Base-by-base conservation (phyloP, 164 flowering plant genomes). In the Euptelea pleiosperma region DNA sequence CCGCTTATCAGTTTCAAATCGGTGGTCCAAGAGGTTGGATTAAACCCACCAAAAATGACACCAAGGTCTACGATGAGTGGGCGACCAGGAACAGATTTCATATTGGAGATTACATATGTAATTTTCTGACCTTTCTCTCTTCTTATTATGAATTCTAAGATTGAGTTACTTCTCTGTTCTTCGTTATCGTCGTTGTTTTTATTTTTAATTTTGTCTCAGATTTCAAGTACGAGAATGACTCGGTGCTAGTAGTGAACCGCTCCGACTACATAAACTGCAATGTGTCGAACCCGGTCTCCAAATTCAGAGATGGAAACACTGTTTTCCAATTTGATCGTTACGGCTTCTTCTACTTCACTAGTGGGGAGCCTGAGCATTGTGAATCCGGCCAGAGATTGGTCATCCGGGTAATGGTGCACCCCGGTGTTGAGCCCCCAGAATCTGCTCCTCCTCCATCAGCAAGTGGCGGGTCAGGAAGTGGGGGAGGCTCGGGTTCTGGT, bases 311-410 rank as follows among this genome's bases (percentile, higher is more conserved):
- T 22, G 85, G 85, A 7, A 56, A 70, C 43, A 77, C 87, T 0
- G 21, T 58, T 11, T 73, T 73, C 51, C 54, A 50, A 37, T 71
- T 84, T 39, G 69, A 77, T 52, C 79, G 69, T 5, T 73, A 75
- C 18, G 87, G 87, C 0, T 67, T 65, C 37, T 80, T 82, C 68
- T 84, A 70, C 61, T 82, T 84, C 82, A 70, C 82, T 45, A 76
- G 75, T 40, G 90, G 90, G 14, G 22, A 58, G 25, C 58, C 72
- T 2, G 77, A 45, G 19, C 78, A 75, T 59, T 82, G 87, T 68
- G 19, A 42, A 25, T 47, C 65, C 2, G 85, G 85, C 2, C 83
- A 82, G 66, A 79, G 54, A 52, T 9, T 83, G 51, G 59, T 77
- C 6, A 61, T 80, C 8, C 66, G 75, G 5, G 85, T 83, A 6